These are phyloP conservation scores for Oryza rufipogon DNA, from an alignment of 176 grass and related monocot species.

Conservation along the genomic window DNA sequence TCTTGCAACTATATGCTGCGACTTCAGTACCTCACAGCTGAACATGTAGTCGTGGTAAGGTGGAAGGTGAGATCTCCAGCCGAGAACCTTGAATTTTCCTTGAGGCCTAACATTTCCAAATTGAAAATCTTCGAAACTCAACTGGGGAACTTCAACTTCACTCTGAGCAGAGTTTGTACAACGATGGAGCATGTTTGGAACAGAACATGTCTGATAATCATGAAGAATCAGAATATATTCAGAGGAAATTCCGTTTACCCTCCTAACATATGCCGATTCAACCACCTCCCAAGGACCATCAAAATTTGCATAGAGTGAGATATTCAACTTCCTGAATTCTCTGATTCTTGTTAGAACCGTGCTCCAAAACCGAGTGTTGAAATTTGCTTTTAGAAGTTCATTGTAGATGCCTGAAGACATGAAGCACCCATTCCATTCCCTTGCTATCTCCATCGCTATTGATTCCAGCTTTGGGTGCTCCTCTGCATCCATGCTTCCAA, in stretches of 20 bases:
- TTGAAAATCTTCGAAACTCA: background rate
- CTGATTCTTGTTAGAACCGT: background rate
- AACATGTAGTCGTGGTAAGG: slow-evolving; percentile 13
- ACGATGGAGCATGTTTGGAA: background rate
- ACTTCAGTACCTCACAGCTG: background rate
- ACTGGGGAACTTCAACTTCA: background rate
- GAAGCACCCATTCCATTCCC: background rate
- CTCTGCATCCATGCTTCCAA: background rate
- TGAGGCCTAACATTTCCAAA: background rate
- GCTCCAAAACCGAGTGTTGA: background rate
- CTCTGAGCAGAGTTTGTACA: background rate
- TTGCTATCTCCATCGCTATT: slow-evolving; percentile 23
- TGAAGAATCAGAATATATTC: background rate
- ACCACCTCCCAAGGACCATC: background rate
- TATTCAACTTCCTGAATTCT: background rate
- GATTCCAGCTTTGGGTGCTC: background rate
- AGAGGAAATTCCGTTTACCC: background rate
- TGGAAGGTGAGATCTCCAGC: slow-evolving; percentile 20
- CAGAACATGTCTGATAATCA: background rate
- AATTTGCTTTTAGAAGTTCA: too few relatives aligned
- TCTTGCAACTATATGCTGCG: background rate
- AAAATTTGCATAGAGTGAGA: background rate
- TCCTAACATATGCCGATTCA: background rate
- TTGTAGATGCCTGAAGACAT: background rate
- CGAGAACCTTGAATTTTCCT: slow-evolving; percentile 23